Evolutionary conservation across 1,284 basidiomycete genomes (phyloP), one percentile per base, ranked within the genome.

Genomic region (Pseudozyma hubeiensis): DNA sequence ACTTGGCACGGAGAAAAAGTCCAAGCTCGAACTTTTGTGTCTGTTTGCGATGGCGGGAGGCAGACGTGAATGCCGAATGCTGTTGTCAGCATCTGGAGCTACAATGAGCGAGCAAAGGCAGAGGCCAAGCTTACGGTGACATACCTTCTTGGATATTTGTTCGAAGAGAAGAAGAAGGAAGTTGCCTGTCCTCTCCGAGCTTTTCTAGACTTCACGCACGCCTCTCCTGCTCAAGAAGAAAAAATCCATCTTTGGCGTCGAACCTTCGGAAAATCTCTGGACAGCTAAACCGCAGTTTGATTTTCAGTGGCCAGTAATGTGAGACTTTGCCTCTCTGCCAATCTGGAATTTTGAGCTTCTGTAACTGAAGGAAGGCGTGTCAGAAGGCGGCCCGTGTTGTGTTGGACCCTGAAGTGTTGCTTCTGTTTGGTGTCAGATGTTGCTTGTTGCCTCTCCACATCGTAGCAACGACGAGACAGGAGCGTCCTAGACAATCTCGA

Each of bases 21-120:
- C 74, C 64, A 75, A 71, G 69, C 61, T 67, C 74, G 74, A 76
- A 73, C 69, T 76, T 76, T 76, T 73, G 57, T 76, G 74, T 76
- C 74, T 76, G 60, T 58, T 37, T 41, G 24, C 24, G 33, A 14
- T 35, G 4, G 47, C n/a, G 11, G 45, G 7, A 41, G 11, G 39
- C 11, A 41, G 16, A 7, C 16, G 16, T 7, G 16, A 16, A 41
- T 41, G 35, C 14, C 9, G 13, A 41, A 41, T n/a, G 16, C 4
- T 5, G 37, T 35, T 7, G 43, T 57, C 54, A 57, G 54, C 46
- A 56, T 39, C 10, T 29, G 17, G 24, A 7, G 13, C n/a, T 14
- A 37, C 40, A 9, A 13, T 41, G 7, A n/a, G n/a, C 40, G 24
- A 37, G n/a, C 10, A 33, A 33, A 14, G 17, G n/a, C 41, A 39